phyloP scores from a whole-genome alignment of 2,329 filamentous ascomycete genomes.

The Curvularia eragrostidis region DNA sequence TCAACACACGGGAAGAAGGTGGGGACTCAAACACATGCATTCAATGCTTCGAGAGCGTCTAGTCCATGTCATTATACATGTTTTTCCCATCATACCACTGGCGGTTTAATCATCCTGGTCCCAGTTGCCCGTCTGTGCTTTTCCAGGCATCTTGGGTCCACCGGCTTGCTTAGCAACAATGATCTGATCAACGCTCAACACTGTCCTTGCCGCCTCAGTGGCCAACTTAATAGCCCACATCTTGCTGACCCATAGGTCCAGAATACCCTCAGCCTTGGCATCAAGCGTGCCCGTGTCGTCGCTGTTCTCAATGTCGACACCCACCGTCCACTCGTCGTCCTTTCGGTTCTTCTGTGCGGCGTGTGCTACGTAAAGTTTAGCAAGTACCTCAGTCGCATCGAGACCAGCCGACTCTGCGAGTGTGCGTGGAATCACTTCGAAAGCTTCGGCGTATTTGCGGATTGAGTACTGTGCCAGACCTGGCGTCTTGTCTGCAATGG shows the following conservation, averaged over 20 bases:
- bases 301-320: conserved; percentile 92
- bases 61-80: conserved; percentile 23
- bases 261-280: conserved; percentile 83
- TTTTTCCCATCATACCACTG: conserved; percentile 2
- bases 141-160: conserved; percentile 94
- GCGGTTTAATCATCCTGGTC: conserved; percentile 63
- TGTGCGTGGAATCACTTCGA: conserved; percentile 93
- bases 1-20: neutral
- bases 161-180: conserved; percentile 97
- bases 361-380: conserved; percentile 90
- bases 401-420: conserved; percentile 94
- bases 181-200: conserved; percentile 97
- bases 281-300: conserved; percentile 83
- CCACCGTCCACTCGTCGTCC: conserved; percentile 83
- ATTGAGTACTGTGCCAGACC: conserved; percentile 96
- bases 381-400: conserved; percentile 95
- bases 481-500: conserved; percentile 88
- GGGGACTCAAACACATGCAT: conserved; percentile 3
- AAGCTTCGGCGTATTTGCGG: conserved; percentile 95
- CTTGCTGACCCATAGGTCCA: conserved; percentile 91
- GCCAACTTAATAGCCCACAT: conserved; percentile 97
- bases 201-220: conserved; percentile 90
- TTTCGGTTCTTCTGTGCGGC: conserved; percentile 62
- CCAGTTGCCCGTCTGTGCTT: conserved; percentile 75
- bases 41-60: conserved; percentile 16